Evolutionary conservation across 805 yeast species (phyloP), one percentile per base, ranked within the genome.

Genomic region (Wickerhamia fluorescens): DNA sequence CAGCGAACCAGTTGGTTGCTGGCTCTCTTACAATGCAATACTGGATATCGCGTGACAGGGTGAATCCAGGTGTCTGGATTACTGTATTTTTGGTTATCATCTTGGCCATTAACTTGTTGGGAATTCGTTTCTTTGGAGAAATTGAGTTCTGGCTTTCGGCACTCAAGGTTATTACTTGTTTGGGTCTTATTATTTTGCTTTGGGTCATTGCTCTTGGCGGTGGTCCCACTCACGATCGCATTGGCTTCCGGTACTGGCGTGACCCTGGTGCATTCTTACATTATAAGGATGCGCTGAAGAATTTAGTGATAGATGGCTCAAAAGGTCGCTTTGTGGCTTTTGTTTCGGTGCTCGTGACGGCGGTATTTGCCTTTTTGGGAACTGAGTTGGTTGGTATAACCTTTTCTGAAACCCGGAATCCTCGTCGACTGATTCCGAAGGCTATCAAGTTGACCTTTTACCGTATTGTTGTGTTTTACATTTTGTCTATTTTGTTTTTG

Each of bases 171-270:
- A 24, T 75, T 22, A 74, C 82, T 5, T 71, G 76, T 59, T 39
- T 75, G 23, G 87, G 81, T n/a, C 61, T 82, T 27, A 79, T 83
- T 34, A 36, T 83, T 10, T 51, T 79, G 29, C 59, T 80, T 30
- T 66, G 80, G 39, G 57, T 77, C 34, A 70, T 82, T 36, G 78
- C 80, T 58, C 60, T 76, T 33, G 94, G 94, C 35, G 94, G 92
- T 31, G 83, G 77, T 16, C 88, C 89, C 38, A 65, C 66, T 24
- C 78, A 77, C 44, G 86, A 80, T 42, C 68, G 89, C 53, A 55
- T 72, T 19, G 89, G 88, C 2, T 81, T 78, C 58, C 66, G 82
- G 44, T 80, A 63, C 55, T 80, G 85, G 84, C 51, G 64, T 24
- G 47, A 72, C 36, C 86, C 87, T 1, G 88, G 87, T 37, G 79